Evolutionary conservation across 1,139 yeast genomes (phyloP).

Genomic region (Saccharomyces hybrid): DNA sequence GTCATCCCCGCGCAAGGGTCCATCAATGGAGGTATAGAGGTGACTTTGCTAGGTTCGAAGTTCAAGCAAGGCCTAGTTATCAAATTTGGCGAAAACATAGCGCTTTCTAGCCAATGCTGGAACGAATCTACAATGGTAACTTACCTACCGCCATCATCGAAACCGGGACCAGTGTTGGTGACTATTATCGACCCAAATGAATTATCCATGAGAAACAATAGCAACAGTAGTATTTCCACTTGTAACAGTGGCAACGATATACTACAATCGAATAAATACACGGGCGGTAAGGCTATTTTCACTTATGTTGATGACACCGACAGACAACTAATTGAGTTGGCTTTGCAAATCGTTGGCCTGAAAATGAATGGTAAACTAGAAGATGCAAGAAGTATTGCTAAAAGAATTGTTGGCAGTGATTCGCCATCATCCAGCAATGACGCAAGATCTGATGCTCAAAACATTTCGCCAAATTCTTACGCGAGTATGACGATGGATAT

Average conservation of each 20-base stretch:
- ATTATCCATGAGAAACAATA: slow-evolving; percentile 3
- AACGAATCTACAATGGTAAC: slow-evolving; percentile 89
- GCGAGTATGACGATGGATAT: not conserved
- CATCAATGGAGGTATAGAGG: slow-evolving; percentile 89
- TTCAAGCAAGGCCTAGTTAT: slow-evolving; percentile 77
- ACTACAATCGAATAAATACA: slow-evolving; percentile 5
- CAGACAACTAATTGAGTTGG: slow-evolving; percentile 82
- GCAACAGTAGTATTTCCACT: not conserved
- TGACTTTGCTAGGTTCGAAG: slow-evolving; percentile 78
- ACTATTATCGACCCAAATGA: slow-evolving; percentile 50
- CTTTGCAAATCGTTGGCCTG: slow-evolving; percentile 86
- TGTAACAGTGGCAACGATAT: not conserved
- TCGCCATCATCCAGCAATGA: slow-evolving; percentile 14
- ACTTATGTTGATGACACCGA: slow-evolving; percentile 92
- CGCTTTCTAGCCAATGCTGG: slow-evolving; percentile 92
- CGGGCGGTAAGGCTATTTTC: slow-evolving; percentile 40
- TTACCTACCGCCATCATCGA: slow-evolving; percentile 81
- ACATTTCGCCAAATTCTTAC: slow-evolving; percentile 10
- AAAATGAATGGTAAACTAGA: slow-evolving; percentile 92
- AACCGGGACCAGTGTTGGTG: slow-evolving; percentile 87
- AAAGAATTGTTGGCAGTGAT: slow-evolving; percentile 65
- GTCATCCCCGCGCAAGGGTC: slow-evolving; percentile 95
- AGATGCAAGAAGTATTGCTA: slow-evolving; percentile 86
- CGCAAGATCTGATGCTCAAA: slow-evolving; percentile 8
- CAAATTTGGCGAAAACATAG: slow-evolving; percentile 76